Percentiles rank a stretch among this genome's conserved stretches.
Conservation (phyloP, 352 stramenopile genomes). For the Bremia lactucae region DNA sequence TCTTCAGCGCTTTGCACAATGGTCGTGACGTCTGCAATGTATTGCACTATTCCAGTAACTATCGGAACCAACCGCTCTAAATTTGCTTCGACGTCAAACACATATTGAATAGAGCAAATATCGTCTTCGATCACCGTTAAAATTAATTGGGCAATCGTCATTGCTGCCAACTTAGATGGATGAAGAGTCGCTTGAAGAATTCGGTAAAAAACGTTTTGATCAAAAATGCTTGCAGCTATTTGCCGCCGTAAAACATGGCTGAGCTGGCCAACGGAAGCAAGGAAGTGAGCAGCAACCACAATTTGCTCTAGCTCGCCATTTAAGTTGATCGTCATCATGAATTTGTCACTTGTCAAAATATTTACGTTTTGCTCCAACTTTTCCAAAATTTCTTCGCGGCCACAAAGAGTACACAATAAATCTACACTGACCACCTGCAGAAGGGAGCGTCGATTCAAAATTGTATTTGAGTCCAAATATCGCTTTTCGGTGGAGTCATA, state of each 20-base stretch:
- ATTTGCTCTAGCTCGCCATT: constrained; percentile 55
- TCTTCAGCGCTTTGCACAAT: constrained; percentile 35
- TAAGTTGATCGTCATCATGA: constrained; percentile 51
- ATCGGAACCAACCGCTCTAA: constrained; percentile 35
- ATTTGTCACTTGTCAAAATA: constrained; percentile 38
- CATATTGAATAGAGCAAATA: constrained; percentile 25
- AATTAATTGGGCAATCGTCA: constrained; percentile 36
- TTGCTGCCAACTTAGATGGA: constrained; percentile 52
- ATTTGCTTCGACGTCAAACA: constrained; percentile 34
- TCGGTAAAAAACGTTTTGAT: constrained; percentile 55
- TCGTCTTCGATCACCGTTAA: constrained; percentile 58
- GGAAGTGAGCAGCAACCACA: constrained; percentile 46
- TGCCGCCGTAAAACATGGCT: constrained; percentile 56
- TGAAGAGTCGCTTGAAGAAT: constrained; percentile 59
- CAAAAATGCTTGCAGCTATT: constrained; percentile 34
- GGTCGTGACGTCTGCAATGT: constrained; percentile 31
- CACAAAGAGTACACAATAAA: constrained; percentile 52
- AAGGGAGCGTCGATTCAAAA: constrained; percentile 26
- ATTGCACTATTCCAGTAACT: constrained; percentile 43
- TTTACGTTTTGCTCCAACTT: constrained; percentile 44
- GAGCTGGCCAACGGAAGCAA: constrained; percentile 38
- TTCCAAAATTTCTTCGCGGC: constrained; percentile 41
- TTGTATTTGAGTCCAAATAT: constrained; percentile 21
- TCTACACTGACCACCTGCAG: constrained; percentile 55
- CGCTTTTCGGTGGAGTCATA: constrained; percentile 17